These are phyloP conservation scores for Malbranchea zuffiana DNA, from an alignment of 2,329 filamentous ascomycete species.

Conservation along the genomic window DNA sequence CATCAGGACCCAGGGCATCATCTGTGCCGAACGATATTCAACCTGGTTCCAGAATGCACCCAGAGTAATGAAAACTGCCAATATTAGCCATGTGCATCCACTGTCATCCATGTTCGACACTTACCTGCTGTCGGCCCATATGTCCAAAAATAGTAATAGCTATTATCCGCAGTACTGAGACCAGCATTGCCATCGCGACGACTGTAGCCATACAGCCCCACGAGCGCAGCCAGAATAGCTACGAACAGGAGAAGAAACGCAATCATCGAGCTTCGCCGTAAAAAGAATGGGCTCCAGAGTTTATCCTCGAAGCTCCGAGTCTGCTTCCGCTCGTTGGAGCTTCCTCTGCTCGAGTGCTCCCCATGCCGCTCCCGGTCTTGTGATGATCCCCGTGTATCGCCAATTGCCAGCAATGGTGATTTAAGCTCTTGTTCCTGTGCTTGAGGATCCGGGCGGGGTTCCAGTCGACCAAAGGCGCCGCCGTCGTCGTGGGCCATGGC, in stretches of 20 bases:
- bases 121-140: slow-evolving; percentile 13
- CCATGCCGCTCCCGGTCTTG: too few species aligned
- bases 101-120: not conserved
- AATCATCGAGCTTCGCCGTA: not conserved
- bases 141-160: slow-evolving; percentile 8
- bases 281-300: slow-evolving; percentile 2
- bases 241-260: not conserved
- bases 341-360: too few species aligned
- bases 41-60: slow-evolving; percentile 9
- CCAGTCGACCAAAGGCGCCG: too few species aligned
- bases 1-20: slow-evolving; percentile 15
- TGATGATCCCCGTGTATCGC: too few species aligned
- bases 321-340: too few species aligned
- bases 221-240: not conserved
- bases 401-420: too few species aligned
- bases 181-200: too few species aligned
- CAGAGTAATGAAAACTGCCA: slow-evolving; percentile 10
- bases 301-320: too few species aligned
- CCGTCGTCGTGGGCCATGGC: too few species aligned
- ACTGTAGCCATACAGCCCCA: not conserved
- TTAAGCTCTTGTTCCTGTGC: too few species aligned
- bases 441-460: too few species aligned
- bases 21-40: slow-evolving; percentile 12
- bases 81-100: not conserved
- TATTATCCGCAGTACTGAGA: too few species aligned